Conservation (phyloP, 2,329 filamentous ascomycete species). For the Scytalidium sp. region DNA sequence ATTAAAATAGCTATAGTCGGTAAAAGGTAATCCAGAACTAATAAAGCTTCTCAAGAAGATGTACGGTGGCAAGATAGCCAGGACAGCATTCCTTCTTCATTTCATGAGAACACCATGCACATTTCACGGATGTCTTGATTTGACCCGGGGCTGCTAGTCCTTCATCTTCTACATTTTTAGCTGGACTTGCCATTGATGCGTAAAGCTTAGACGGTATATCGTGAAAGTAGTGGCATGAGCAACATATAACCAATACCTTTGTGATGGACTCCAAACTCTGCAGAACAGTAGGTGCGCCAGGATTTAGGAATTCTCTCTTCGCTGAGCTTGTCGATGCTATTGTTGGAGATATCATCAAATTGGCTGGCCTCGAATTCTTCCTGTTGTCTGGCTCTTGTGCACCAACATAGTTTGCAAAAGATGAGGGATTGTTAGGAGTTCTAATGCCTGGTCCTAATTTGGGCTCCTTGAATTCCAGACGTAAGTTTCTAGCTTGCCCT, state of each 20-base stretch:
- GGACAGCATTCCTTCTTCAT: constrained; percentile 69
- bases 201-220: constrained; percentile 64
- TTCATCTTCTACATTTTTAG: constrained; percentile 50
- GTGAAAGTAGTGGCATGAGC: constrained; percentile 61
- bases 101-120: constrained; percentile 69
- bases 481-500: no score
- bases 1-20: no score
- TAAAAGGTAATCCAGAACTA: constrained; percentile 1
- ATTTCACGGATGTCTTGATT: constrained; percentile 61
- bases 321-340: no score
- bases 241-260: constrained; percentile 66
- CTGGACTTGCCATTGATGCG: constrained; percentile 60
- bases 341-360: no score
- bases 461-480: no score
- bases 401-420: no score
- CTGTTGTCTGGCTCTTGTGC: no score
- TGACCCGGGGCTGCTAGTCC: constrained; percentile 51
- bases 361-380: no score
- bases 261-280: constrained; percentile 34
- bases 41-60: constrained; percentile 62
- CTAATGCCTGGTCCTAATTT: no score
- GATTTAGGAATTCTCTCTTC: no score
- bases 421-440: no score
- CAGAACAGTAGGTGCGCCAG: not conserved
- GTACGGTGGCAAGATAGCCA: constrained; percentile 64